Evolutionary conservation across 495 filamentous ascomycete genomes (phyloP).

Genomic region (Staphylotrichum longicolle): DNA sequence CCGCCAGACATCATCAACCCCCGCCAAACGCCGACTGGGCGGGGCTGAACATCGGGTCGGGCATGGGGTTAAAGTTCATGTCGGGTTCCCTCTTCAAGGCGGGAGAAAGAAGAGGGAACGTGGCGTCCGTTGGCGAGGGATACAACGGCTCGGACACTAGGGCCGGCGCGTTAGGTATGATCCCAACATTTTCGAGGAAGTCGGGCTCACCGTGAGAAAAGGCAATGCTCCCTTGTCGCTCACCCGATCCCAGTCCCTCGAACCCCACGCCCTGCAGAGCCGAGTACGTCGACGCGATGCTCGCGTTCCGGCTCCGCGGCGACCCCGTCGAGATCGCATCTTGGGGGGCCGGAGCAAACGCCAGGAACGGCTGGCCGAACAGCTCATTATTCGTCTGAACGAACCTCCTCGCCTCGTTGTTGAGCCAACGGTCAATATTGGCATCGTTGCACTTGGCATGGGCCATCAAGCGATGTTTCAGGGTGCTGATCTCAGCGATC

Average conservation of each 20-base stretch:
- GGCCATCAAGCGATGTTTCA: constrained; percentile 58
- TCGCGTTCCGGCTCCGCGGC: constrained; percentile 26
- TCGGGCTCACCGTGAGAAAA: constrained; percentile 32
- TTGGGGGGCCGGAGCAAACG: constrained; percentile 18
- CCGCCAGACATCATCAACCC: constrained; percentile 1
- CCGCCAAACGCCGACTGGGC: constrained; percentile 22
- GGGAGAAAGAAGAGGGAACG: constrained; percentile 22
- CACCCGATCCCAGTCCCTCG: constrained; percentile 19
- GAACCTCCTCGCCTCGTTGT: constrained; percentile 44
- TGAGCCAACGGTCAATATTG: constrained; percentile 48
- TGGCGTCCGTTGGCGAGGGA: constrained; percentile 24
- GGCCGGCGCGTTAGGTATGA: not conserved
- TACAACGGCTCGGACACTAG: constrained; percentile 17
- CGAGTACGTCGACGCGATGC: constrained; percentile 27
- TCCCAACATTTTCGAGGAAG: not conserved
- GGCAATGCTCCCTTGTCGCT: constrained; percentile 29
- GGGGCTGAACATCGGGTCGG: constrained; percentile 32
- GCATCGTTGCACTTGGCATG: constrained; percentile 59
- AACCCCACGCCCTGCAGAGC: constrained; percentile 20
- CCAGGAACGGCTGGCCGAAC: constrained; percentile 33
- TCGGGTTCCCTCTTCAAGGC: constrained; percentile 26
- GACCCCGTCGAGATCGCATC: constrained; percentile 10
- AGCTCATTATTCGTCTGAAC: constrained; percentile 36
- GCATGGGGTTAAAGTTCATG: constrained; percentile 35
- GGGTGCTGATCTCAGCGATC: constrained; percentile 33